Conservation (phyloP, 108 stramenopile species). For the Fragilariopsis cylindrus region DNA sequence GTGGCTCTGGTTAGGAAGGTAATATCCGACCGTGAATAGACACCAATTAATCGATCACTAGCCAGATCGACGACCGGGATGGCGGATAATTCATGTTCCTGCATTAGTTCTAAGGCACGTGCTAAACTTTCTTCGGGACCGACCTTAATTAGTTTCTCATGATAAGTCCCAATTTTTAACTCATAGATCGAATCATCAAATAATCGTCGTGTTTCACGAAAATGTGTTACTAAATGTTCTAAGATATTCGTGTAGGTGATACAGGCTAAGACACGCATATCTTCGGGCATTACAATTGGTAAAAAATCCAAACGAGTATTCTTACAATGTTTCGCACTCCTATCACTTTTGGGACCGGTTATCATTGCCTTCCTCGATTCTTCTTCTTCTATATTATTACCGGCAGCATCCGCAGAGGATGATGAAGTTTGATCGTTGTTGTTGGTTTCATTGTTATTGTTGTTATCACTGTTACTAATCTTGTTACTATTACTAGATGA, state of each 20-base stretch:
- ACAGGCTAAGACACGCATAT: conserved; percentile 83
- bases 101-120: conserved; percentile 78
- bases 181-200: conserved; percentile 94
- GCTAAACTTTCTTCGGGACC: conserved; percentile 73
- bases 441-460: not conserved
- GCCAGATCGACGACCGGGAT: conserved; percentile 82
- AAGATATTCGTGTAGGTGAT: conserved; percentile 88
- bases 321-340: not conserved
- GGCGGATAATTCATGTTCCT: conserved; percentile 65
- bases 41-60: conserved; percentile 61
- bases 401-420: conserved; percentile 7
- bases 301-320: conserved; percentile 65
- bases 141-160: conserved; percentile 78
- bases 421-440: not conserved
- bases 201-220: conserved; percentile 92
- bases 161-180: conserved; percentile 91
- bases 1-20: conserved; percentile 89
- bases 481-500: not conserved
- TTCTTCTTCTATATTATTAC: not conserved
- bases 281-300: conserved; percentile 83
- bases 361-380: not conserved
- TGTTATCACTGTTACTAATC: not conserved
- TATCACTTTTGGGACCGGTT: not conserved
- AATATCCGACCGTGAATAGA: conserved; percentile 87
- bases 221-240: conserved; percentile 91